These are phyloP conservation scores for Lactuca saligna DNA, from an alignment of 129 eudicot species.

Conservation along the genomic window DNA sequence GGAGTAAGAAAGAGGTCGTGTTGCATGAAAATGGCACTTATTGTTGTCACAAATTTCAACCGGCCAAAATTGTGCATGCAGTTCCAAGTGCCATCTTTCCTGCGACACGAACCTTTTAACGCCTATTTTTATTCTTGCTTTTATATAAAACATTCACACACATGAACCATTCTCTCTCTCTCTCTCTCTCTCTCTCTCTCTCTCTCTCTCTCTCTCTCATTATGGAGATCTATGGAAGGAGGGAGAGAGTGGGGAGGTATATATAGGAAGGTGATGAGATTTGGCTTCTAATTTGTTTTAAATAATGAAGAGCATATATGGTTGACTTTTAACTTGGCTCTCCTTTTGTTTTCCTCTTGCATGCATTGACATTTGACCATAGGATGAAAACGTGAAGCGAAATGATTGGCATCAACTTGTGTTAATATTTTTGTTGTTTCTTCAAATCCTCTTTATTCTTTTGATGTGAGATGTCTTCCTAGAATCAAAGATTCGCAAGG, in stretches of 20 bases:
- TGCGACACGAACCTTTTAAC: slow-evolving; percentile 48
- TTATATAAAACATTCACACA: not conserved
- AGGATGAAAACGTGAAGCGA: slow-evolving; percentile 28
- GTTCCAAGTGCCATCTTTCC: slow-evolving; percentile 52
- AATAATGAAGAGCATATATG: slow-evolving; percentile 14
- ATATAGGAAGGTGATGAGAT: not conserved
- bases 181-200: not conserved
- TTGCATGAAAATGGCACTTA: slow-evolving; percentile 34
- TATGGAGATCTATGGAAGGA: slow-evolving; percentile 6
- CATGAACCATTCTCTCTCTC: not conserved
- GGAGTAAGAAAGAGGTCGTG: slow-evolving; percentile 24
- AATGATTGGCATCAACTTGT: slow-evolving; percentile 30
- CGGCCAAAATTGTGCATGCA: not conserved
- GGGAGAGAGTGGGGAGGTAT: not conserved
- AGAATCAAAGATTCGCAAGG: not conserved
- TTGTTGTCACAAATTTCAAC: slow-evolving; percentile 5
- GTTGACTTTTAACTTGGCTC: slow-evolving; percentile 16
- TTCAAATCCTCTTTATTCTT: not conserved
- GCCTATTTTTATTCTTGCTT: slow-evolving; percentile 13
- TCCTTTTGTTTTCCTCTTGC: slow-evolving; percentile 11
- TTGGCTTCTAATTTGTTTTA: slow-evolving; percentile 14
- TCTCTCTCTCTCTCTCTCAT: slow-evolving; percentile 4
- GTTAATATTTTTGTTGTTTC: slow-evolving; percentile 15
- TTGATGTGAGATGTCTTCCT: not conserved
- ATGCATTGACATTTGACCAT: slow-evolving; percentile 5